Conservation (phyloP, 106 monocot genomes). For the Alisma plantagoaquatica region DNA sequence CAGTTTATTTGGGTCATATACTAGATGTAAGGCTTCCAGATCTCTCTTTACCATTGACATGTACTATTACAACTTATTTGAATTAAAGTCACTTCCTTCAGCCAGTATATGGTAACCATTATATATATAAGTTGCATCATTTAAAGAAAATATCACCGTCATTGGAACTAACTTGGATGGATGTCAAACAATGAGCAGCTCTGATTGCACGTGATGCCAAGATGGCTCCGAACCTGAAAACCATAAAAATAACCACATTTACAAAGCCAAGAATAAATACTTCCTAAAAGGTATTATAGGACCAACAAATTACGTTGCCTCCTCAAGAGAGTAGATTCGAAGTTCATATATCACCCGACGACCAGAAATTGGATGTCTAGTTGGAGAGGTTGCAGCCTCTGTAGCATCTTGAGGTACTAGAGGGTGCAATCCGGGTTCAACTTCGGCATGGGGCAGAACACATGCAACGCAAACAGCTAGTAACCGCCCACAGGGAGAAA, state of each 20-base stretch:
- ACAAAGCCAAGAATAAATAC: too few species aligned
- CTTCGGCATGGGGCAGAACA: slow-evolving; percentile 69
- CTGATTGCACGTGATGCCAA: slow-evolving; percentile 90
- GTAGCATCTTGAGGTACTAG: slow-evolving; percentile 45
- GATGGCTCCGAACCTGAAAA: slow-evolving; percentile 62
- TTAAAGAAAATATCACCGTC: too few species aligned
- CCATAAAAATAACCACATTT: too few species aligned
- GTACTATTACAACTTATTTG: too few species aligned
- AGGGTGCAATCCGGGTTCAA: slow-evolving; percentile 52
- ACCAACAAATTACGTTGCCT: slow-evolving; percentile 84
- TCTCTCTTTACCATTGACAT: too few species aligned
- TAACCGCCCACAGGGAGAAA: slow-evolving; percentile 97
- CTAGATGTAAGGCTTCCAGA: too few species aligned
- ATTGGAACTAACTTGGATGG: slow-evolving; percentile 87
- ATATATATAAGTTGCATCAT: too few species aligned
- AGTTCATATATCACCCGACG: slow-evolving; percentile 91
- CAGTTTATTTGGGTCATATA: too few species aligned
- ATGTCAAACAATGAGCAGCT: slow-evolving; percentile 98
- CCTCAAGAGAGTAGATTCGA: slow-evolving; percentile 91
- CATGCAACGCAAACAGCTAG: slow-evolving; percentile 97
- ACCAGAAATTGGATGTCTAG: slow-evolving; percentile 75
- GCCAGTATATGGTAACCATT: too few species aligned
- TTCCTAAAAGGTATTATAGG: too few species aligned
- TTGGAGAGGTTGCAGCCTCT: slow-evolving; percentile 68
- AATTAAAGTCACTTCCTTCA: too few species aligned